Base-by-base conservation (phyloP, 1,284 basidiomycete genomes). In the Trichosporon sp. region DNA sequence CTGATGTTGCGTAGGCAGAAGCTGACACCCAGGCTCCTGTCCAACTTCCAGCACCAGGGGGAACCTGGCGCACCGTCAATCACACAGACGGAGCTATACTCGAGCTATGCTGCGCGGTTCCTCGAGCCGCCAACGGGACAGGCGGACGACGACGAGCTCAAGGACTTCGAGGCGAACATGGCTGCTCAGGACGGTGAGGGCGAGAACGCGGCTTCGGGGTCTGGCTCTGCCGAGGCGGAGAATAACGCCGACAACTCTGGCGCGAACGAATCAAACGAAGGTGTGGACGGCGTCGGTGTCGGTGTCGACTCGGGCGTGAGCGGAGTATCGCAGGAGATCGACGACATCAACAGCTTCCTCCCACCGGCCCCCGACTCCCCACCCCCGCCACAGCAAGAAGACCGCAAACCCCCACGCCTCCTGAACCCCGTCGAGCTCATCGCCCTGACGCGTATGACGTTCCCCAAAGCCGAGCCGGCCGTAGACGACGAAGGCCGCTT, bases 341-440 rank as follows among this genome's bases (percentile, higher is more conserved):
- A 77, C 72, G 74, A 75, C 61, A 74, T 74, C 66, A 73, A 76
- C 69, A 38, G 61, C 32, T 71, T 72, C 68, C 71, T 74, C 7
- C 73, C 70, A 0, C 46, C 64, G 0, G 64, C 54, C 5, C 64
- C 70, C 10, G 64, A 59, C 5, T n/a, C 38, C n/a, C 38, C 38
- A 19, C 64, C 37, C 21, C 11, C 31, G 12, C 21, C 19, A 6
- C 35, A 63, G n/a, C 37, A 64, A 7, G 46, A 66, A 14, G 26
- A 35, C 7, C 59, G 65, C 7, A 40, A 59, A 2, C 61, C 32
- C 2, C 69, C 66, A n/a, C 73, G 81, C 14, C 72, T 83, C 12
- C 72, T 83, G 48, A 81, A 79, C 51, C 81, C 81, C 6, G 73
- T 81, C 51, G 81, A 83, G 68, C 75, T 83, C 21, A 81, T 83